Evolutionary conservation across 176 grass and related monocot genomes (phyloP).

Genomic region (Oryza meyeriana): DNA sequence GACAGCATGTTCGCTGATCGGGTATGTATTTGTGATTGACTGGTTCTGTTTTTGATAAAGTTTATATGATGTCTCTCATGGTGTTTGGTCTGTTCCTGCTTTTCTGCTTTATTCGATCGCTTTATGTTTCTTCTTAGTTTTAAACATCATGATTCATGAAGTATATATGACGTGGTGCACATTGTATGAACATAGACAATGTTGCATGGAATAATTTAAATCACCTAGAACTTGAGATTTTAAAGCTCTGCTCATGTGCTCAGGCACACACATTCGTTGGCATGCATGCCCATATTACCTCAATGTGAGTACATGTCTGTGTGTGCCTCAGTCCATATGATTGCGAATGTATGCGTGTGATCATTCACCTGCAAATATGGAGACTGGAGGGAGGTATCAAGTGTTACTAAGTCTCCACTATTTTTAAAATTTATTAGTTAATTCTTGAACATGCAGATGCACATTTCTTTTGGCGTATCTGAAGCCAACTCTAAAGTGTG

Average conservation of each 20-base stretch:
- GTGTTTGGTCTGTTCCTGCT: not conserved
- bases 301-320: not conserved
- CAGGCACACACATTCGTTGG: no score
- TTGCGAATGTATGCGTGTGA: not conserved
- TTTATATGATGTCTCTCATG: not conserved
- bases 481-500: not conserved
- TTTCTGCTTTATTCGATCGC: not conserved
- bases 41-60: not conserved
- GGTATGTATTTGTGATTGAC: slow-evolving; percentile 41
- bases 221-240: not conserved
- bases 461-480: not conserved
- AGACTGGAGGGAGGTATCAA: not conserved
- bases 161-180: not conserved
- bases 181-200: slow-evolving; percentile 2
- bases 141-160: not conserved
- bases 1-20: slow-evolving; percentile 85
- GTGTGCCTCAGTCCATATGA: no score
- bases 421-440: not conserved
- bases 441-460: not conserved
- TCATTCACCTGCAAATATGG: not conserved
- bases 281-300: not conserved
- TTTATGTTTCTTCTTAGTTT: not conserved
- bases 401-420: not conserved
- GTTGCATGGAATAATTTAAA: not conserved
- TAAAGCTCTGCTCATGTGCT: not conserved